Evolutionary conservation across 1,284 basidiomycete genomes (phyloP).

Genomic region (Coniferiporia sulphurascens): DNA sequence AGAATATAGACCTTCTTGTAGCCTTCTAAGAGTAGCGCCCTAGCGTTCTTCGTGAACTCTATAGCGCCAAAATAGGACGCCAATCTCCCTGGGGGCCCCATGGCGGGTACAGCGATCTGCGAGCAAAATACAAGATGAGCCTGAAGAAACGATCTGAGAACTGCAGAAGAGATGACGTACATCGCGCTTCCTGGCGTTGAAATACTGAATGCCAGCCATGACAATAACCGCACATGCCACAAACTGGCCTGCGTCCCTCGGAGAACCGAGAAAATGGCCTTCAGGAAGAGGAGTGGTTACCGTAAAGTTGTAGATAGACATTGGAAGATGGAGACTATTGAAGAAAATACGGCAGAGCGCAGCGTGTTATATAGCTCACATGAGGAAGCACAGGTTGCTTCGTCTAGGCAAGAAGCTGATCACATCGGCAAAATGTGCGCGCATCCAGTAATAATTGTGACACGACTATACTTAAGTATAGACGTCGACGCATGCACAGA

Average conservation of each 20-base stretch:
- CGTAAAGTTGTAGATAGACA: too few species aligned
- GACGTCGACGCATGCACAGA: too few species aligned
- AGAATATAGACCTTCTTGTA: slow-evolving; percentile 9
- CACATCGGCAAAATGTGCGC: too few species aligned
- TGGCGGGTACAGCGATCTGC: slow-evolving; percentile 10
- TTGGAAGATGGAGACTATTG: too few species aligned
- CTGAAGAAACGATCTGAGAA: too few species aligned
- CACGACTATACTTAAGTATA: too few species aligned
- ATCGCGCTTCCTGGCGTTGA: slow-evolving; percentile 12
- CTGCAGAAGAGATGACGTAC: background rate
- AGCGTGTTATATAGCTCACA: too few species aligned
- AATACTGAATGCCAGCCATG: background rate
- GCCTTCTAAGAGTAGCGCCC: slow-evolving; percentile 2
- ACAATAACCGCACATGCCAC: background rate
- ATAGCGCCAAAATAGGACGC: slow-evolving; percentile 13
- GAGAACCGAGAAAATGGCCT: background rate
- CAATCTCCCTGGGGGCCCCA: background rate
- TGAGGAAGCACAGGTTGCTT: too few species aligned
- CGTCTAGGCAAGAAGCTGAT: too few species aligned
- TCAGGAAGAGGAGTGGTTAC: too few species aligned
- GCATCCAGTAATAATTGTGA: too few species aligned
- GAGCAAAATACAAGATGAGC: background rate
- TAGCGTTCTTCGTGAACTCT: background rate
- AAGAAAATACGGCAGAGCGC: too few species aligned
- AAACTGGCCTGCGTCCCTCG: background rate